Conservation (phyloP, 2,329 filamentous ascomycete species). For the Fusarium virguliforme region DNA sequence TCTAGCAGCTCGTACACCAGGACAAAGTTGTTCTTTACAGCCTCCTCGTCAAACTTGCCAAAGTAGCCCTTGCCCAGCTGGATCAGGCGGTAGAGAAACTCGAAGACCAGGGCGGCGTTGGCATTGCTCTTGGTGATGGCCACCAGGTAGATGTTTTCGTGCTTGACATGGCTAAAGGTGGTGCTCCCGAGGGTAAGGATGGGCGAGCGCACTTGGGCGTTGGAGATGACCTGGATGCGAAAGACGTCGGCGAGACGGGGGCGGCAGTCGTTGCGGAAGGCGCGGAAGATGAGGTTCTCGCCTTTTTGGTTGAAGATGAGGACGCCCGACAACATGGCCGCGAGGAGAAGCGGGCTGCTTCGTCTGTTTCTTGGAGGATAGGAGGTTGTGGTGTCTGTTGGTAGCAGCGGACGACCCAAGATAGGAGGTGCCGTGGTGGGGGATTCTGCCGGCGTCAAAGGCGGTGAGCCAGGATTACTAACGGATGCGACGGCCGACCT, state of each 20-base stretch:
- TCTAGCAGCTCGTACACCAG: slow-evolving; percentile 97
- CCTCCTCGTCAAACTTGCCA: slow-evolving; percentile 99
- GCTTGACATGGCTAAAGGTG: slow-evolving; percentile 99
- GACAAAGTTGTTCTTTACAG: slow-evolving; percentile 99
- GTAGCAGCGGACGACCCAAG: slow-evolving; percentile 28
- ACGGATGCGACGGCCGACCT: background rate
- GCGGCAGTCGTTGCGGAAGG: slow-evolving; percentile 98
- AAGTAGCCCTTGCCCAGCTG: slow-evolving; percentile 95
- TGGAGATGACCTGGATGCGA: slow-evolving; percentile 99
- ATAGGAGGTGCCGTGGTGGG: slow-evolving; percentile 47
- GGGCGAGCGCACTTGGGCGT: slow-evolving; percentile 95
- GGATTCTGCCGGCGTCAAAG: slow-evolving; percentile 47
- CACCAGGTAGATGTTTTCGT: slow-evolving; percentile 98
- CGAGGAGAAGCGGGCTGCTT: slow-evolving; percentile 25
- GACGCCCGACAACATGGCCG: slow-evolving; percentile 93
- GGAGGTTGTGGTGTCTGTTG: slow-evolving; percentile 27
- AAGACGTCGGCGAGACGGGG: slow-evolving; percentile 98
- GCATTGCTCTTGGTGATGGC: slow-evolving; percentile 99
- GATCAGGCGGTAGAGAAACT: slow-evolving; percentile 95
- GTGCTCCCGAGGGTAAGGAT: slow-evolving; percentile 98
- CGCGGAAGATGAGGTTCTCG: slow-evolving; percentile 99
- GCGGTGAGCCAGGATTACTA: slow-evolving; percentile 39
- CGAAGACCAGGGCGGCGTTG: slow-evolving; percentile 97
- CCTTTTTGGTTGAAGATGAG: slow-evolving; percentile 99
- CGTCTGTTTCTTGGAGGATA: slow-evolving; percentile 10